Evolutionary conservation across 805 yeast genomes (phyloP).

Genomic region (Schwanniomyces pseudopolymorphus): DNA sequence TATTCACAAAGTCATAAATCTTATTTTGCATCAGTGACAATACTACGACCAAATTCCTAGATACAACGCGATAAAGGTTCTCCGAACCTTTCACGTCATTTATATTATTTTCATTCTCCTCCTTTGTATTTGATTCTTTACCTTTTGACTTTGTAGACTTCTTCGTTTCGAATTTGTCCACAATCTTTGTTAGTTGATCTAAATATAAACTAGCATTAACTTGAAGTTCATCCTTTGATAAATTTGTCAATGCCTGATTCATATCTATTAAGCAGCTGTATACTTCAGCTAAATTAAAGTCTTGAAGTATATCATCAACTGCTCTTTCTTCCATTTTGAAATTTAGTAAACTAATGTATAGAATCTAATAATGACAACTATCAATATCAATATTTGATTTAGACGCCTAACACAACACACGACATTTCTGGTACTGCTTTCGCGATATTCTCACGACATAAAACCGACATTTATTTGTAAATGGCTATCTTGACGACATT

Average conservation of each 20-base stretch:
- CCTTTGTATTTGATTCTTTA: neutral
- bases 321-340: neutral
- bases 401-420: neutral
- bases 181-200: constrained; percentile 23
- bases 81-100: constrained; percentile 4
- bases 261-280: constrained; percentile 20
- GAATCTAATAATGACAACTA: neutral
- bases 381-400: neutral
- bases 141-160: constrained; percentile 1
- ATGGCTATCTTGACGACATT: too few species aligned
- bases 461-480: too few species aligned
- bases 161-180: constrained; percentile 19
- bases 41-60: constrained; percentile 25
- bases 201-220: constrained; percentile 16
- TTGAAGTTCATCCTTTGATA: constrained; percentile 3
- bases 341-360: neutral
- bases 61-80: constrained; percentile 26
- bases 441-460: neutral
- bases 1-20: constrained; percentile 38
- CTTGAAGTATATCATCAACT: constrained; percentile 4
- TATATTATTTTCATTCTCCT: neutral
- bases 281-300: constrained; percentile 17
- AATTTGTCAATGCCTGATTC: constrained; percentile 15
- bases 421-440: neutral
- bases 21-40: constrained; percentile 32